Conservation (phyloP, 2,329 filamentous ascomycete genomes). For the Fusarium nisikadoi region DNA sequence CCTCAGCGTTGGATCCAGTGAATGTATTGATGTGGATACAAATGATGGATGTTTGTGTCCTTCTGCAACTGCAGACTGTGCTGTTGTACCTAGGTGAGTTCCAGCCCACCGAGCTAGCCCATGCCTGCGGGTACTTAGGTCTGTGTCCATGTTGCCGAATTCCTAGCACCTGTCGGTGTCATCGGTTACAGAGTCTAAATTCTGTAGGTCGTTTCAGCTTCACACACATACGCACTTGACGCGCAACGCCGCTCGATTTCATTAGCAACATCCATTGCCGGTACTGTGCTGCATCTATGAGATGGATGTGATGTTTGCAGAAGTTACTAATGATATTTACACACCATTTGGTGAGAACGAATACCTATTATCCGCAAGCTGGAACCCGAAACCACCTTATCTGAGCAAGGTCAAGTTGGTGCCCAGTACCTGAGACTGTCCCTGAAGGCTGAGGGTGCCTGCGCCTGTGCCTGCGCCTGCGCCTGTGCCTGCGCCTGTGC, state of each 20-base stretch:
- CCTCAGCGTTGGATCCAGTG: constrained; percentile 13
- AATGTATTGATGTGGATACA: not conserved
- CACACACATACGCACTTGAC: too few species aligned
- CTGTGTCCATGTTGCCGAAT: constrained; percentile 2
- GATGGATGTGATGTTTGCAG: not conserved
- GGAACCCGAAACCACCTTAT: not conserved
- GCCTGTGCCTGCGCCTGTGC: not conserved
- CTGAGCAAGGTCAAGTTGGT: not conserved
- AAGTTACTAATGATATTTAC: not conserved
- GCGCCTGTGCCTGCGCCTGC: not conserved
- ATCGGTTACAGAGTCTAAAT: constrained; percentile 15
- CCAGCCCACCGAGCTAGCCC: not conserved
- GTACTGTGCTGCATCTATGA: not conserved
- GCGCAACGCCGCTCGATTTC: not conserved
- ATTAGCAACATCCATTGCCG: not conserved
- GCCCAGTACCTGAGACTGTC: not conserved
- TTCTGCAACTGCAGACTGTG: not conserved
- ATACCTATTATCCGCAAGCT: not conserved
- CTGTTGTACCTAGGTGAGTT: not conserved
- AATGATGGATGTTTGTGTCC: not conserved
- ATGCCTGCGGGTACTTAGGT: too few species aligned
- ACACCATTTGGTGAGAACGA: not conserved
- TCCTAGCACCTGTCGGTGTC: not conserved
- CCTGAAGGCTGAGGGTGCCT: not conserved
- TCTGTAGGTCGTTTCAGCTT: constrained; percentile 31